Base-by-base conservation (phyloP, 371 early-diverging fungal species). In the Haplosporangium sp. region DNA sequence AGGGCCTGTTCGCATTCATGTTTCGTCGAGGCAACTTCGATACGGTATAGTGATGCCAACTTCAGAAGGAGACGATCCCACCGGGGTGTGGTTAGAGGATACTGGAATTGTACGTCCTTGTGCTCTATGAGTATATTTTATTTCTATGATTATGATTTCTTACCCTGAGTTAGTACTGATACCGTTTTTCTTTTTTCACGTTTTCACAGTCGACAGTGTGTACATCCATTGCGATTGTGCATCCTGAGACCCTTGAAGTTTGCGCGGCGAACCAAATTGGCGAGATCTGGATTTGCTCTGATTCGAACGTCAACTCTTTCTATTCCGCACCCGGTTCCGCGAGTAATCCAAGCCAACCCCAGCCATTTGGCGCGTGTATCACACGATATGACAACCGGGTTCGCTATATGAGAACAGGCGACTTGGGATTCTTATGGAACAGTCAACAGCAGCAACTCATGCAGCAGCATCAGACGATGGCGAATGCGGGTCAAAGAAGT, bases 261-360 rank as follows among this genome's bases (percentile, higher is more conserved):
- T 90, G 93, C 68, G 83, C 88, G 0, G 88, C 90, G 7, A 88
- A 94, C 52, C 86, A 88, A 46, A 74, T 95, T 10, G 96, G 96
- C 55, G 96, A 95, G 80, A 91, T 96, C 14, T 95, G 95, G 95
- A 91, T 96, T 1, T 84, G 88, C 20, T 87, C 90, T 2, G 89
- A 89, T 21, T 86, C 86, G 36, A 92, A 86, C 59, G 83, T 59
- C 40, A 79, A 58, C 45, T 52, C 73, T 11, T 72, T 73, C 57
- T 59, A 73, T 36, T 13, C 23, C 16, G 56, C 80, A 6, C 46
- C 68, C n/a, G 71, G 72, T 2, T 51, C 40, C 14, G 16, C 51
- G 38, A 21, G 11, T 47, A 66, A 53, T 12, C 51, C 64, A 9
- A n/a, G 47, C 2, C 67, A 67, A 12, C 42, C 60, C 2, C 73